Conservation (phyloP, 345 rosid genomes). For the Pistacia vera region DNA sequence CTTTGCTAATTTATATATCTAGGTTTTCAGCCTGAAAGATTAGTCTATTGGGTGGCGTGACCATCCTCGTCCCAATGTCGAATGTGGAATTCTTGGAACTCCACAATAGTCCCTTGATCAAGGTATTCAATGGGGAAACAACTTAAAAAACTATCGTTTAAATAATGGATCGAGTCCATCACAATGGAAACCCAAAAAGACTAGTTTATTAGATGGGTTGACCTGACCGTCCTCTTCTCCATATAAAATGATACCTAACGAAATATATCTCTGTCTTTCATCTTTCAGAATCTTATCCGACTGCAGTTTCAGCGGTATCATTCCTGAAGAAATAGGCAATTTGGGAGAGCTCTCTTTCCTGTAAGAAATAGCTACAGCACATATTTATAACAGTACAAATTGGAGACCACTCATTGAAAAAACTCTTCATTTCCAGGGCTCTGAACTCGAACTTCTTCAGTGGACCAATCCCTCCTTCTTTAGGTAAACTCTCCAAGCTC, state of each 20-base stretch:
- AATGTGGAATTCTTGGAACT: too few relatives aligned
- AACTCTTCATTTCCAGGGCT: slow-evolving; percentile 55
- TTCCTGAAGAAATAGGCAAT: slow-evolving; percentile 82
- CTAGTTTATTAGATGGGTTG: too few relatives aligned
- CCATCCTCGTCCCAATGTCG: too few relatives aligned
- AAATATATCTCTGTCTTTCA: background rate
- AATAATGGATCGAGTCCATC: too few relatives aligned
- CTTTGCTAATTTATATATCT: too few relatives aligned
- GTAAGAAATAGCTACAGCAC: slow-evolving; percentile 47
- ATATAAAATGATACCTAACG: background rate
- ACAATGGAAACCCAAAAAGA: too few relatives aligned
- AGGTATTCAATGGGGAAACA: too few relatives aligned
- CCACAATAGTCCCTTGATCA: too few relatives aligned
- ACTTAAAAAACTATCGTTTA: too few relatives aligned
- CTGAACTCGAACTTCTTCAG: slow-evolving; percentile 85
- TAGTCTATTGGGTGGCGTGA: too few relatives aligned
- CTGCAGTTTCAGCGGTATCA: slow-evolving; percentile 80
- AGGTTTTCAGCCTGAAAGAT: too few relatives aligned
- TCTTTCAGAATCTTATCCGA: slow-evolving; percentile 77
- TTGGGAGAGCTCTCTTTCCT: slow-evolving; percentile 76
- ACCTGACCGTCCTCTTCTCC: too few relatives aligned
- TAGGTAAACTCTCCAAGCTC: slow-evolving; percentile 78
- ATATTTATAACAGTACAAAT: background rate
- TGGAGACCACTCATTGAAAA: slow-evolving; percentile 6
- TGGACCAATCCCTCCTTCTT: slow-evolving; percentile 71